These are phyloP conservation scores for Wickerhamomyces subpelliculosus DNA, from an alignment of 805 yeast genomes.

Conservation along the genomic window DNA sequence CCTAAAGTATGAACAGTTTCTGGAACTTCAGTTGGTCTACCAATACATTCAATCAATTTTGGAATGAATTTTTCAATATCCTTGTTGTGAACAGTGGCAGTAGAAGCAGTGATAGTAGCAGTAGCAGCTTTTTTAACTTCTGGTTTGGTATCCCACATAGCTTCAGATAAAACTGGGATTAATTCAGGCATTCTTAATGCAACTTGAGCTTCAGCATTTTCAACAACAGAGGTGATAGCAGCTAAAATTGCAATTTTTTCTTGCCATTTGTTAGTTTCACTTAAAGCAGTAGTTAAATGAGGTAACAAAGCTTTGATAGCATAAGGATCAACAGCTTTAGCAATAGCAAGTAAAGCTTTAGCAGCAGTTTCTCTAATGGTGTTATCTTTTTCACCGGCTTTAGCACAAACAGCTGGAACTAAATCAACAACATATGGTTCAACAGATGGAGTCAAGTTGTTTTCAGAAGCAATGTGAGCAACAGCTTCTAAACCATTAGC, in stretches of 20 bases:
- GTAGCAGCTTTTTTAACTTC: conserved; percentile 97
- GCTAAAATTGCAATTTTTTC: conserved; percentile 90
- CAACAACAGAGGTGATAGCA: conserved; percentile 83
- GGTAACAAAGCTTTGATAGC: conserved; percentile 90
- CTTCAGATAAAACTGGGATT: conserved; percentile 96
- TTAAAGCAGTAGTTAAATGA: conserved; percentile 60
- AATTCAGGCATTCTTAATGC: conserved; percentile 99
- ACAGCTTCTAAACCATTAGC: conserved; percentile 81
- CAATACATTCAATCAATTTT: conserved; percentile 92
- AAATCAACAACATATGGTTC: conserved; percentile 91
- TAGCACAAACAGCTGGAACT: conserved; percentile 61
- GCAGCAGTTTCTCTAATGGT: conserved; percentile 69
- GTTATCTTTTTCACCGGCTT: conserved; percentile 87
- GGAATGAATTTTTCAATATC: conserved; percentile 99
- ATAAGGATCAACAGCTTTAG: conserved; percentile 82
- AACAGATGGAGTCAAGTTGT: conserved; percentile 80
- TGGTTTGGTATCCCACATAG: conserved; percentile 99
- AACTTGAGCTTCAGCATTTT: conserved; percentile 89
- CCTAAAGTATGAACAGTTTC: conserved; percentile 98
- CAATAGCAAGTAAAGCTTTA: conserved; percentile 68
- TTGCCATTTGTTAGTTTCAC: conserved; percentile 87
- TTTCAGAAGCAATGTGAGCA: conserved; percentile 73
- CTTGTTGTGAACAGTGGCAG: conserved; percentile 98
- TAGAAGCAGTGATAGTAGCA: conserved; percentile 89
- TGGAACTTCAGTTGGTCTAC: conserved; percentile 95